These are phyloP conservation scores for Solanum etuberosum DNA, from an alignment of 257 asterid species.

Conservation along the genomic window DNA sequence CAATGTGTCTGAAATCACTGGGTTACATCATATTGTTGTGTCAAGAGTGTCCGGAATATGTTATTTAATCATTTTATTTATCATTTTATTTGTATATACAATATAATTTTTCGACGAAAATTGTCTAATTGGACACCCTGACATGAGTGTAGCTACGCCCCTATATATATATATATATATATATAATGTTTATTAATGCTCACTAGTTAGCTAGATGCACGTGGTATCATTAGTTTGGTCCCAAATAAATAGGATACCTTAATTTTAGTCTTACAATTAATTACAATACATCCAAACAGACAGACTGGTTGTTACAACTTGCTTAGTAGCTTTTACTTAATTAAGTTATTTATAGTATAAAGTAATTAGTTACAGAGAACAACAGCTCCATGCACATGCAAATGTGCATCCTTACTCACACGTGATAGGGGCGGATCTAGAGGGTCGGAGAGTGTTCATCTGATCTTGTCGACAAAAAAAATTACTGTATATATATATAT, in stretches of 20 bases:
- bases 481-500: rapidly evolving
- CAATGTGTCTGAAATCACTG: not conserved
- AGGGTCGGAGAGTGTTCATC: not conserved
- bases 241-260: not conserved
- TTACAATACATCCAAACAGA: not conserved
- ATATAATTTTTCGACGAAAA: no score
- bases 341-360: not conserved
- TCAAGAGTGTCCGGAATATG: no score
- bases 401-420: not conserved
- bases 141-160: not conserved
- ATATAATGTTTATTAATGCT: not conserved
- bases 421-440: not conserved
- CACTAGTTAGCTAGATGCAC: not conserved
- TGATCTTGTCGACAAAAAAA: not conserved
- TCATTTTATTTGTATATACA: not conserved
- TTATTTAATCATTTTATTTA: no score
- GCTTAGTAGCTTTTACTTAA: not conserved
- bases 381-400: not conserved
- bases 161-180: not conserved
- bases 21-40: no score
- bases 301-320: not conserved
- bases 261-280: not conserved
- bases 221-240: not conserved
- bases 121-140: no score
- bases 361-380: not conserved